A percentile compares a stretch with the other conserved stretches of the same genome.
These are phyloP conservation scores for Malus fusca DNA, from an alignment of 306 rosid species.

Conservation along the genomic window DNA sequence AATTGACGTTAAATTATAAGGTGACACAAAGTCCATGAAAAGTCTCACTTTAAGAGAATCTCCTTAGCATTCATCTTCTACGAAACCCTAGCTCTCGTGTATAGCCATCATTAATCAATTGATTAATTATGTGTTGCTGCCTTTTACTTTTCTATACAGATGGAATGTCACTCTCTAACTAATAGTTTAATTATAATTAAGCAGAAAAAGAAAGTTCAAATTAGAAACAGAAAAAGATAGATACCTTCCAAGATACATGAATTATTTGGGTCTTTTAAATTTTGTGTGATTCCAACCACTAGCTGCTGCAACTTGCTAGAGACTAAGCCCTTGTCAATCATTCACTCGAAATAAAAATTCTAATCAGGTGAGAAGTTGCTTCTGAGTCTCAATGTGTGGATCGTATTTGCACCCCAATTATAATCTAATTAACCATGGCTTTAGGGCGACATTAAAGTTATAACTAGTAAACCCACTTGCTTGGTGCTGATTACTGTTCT, in stretches of 20 bases:
- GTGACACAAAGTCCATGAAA: too few species aligned
- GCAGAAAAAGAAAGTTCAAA: not conserved
- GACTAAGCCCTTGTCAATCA: not conserved
- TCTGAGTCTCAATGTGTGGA: not conserved
- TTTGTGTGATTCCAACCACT: not conserved
- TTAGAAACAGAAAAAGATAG: not conserved
- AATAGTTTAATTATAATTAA: not conserved
- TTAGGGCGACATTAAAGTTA: conserved; percentile 14
- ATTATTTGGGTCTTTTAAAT: not conserved
- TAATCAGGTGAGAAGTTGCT: not conserved
- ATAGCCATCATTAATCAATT: conserved; percentile 4
- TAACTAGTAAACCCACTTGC: conserved; percentile 13
- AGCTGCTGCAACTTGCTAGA: conserved; percentile 18
- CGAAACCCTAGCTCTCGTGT: not conserved
- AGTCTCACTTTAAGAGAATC: too few species aligned
- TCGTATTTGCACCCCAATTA: not conserved
- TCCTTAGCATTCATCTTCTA: not conserved
- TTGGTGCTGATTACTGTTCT: conserved; percentile 27
- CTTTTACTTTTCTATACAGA: conserved; percentile 4
- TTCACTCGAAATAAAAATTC: not conserved
- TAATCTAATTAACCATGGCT: not conserved
- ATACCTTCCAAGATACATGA: not conserved
- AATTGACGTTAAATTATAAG: too few species aligned
- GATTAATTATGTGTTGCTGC: not conserved
- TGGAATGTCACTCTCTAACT: conserved; percentile 19